phyloP scores from a whole-genome alignment of 192 early-diverging fungal genomes.

The Coemansia sp. region DNA sequence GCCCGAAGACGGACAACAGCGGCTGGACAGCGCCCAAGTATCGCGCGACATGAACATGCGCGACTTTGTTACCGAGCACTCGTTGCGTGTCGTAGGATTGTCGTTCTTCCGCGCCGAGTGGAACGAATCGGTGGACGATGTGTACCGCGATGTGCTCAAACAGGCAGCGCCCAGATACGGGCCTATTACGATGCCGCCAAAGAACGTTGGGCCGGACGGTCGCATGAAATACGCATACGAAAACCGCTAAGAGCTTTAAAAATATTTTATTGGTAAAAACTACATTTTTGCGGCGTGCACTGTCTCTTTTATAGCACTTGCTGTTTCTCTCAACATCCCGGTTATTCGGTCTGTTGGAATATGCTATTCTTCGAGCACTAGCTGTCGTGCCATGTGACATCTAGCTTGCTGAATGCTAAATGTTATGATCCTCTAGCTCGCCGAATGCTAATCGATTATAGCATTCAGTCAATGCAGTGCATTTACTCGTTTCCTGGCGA shows the following conservation, averaged over 20 bases:
- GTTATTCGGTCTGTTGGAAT: too few species aligned
- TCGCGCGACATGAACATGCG: slow-evolving; percentile 39
- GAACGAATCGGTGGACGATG: slow-evolving; percentile 47
- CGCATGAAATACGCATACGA: slow-evolving; percentile 42
- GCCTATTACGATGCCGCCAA: slow-evolving; percentile 14
- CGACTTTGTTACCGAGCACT: slow-evolving; percentile 32
- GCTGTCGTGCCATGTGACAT: too few species aligned
- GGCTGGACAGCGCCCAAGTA: slow-evolving; percentile 48
- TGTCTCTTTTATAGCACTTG: too few species aligned
- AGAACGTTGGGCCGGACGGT: slow-evolving; percentile 44
- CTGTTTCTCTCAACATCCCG: too few species aligned
- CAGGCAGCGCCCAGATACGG: slow-evolving; percentile 38
- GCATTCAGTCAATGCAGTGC: too few species aligned
- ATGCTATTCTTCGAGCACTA: too few species aligned
- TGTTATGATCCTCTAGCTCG: too few species aligned
- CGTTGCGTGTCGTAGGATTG: slow-evolving; percentile 34
- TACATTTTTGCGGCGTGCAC: too few species aligned
- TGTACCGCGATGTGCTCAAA: slow-evolving; percentile 48
- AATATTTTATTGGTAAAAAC: too few species aligned
- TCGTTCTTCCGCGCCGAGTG: slow-evolving; percentile 49
- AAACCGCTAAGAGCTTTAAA: slow-evolving; percentile 16
- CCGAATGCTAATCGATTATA: too few species aligned
- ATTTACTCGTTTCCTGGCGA: too few species aligned
- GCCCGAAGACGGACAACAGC: slow-evolving; percentile 54
- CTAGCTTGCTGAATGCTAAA: too few species aligned